Evolutionary conservation across 1,139 yeast species (phyloP).

Genomic region (Yamadazyma friedrichii): DNA sequence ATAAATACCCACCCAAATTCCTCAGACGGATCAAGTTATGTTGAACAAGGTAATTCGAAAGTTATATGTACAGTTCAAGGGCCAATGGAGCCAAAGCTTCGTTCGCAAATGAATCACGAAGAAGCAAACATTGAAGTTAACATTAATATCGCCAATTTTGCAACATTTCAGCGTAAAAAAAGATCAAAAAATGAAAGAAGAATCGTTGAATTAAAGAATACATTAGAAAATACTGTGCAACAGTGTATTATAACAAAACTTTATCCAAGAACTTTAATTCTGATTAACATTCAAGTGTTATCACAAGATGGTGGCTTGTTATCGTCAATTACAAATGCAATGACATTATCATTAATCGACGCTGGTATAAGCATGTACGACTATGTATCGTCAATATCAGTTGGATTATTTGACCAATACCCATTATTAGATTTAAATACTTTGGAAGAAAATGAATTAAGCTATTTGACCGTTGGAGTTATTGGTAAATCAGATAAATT

Average conservation of each 20-base stretch:
- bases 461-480: constrained; percentile 78
- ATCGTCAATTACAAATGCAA: constrained; percentile 81
- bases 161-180: constrained; percentile 74
- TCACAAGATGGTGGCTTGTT: constrained; percentile 90
- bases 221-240: constrained; percentile 76
- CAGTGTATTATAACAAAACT: constrained; percentile 73
- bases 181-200: constrained; percentile 63
- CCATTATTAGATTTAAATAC: constrained; percentile 82
- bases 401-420: constrained; percentile 74
- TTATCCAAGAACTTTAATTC: constrained; percentile 81
- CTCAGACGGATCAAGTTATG: constrained; percentile 88
- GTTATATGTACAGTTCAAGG: constrained; percentile 85
- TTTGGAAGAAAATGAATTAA: constrained; percentile 80
- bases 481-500: constrained; percentile 81
- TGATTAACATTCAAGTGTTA: constrained; percentile 70
- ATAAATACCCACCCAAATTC: constrained; percentile 86
- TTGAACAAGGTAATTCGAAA: constrained; percentile 91
- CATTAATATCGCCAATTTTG: constrained; percentile 75
- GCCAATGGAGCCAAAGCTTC: constrained; percentile 74
- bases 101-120: constrained; percentile 45
- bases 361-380: constrained; percentile 96
- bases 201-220: constrained; percentile 71
- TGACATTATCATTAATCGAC: constrained; percentile 85
- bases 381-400: constrained; percentile 76
- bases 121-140: constrained; percentile 63